Evolutionary conservation across 1,284 basidiomycete species (phyloP).

Genomic region (Cerioporus squamosus): DNA sequence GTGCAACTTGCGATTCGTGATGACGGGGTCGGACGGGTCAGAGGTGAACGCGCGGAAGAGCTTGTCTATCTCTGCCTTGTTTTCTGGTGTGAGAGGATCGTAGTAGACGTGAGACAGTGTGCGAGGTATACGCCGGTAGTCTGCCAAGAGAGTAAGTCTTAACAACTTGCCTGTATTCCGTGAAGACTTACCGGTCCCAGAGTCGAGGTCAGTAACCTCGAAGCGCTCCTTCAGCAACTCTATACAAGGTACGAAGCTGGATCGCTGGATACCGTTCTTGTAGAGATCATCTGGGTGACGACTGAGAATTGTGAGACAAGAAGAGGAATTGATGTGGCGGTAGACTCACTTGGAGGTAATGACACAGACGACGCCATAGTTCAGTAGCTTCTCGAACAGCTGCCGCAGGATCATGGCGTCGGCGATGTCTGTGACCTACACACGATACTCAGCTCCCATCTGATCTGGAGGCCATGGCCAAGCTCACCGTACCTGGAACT

Average conservation of each 20-base stretch:
- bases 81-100: slow-evolving; percentile 73
- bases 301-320: slow-evolving; percentile 47
- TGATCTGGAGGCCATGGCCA: background rate
- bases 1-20: slow-evolving; percentile 67
- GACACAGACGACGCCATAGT: slow-evolving; percentile 91
- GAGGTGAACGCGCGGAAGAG: slow-evolving; percentile 75
- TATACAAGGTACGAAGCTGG: slow-evolving; percentile 96
- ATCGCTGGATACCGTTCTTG: slow-evolving; percentile 98
- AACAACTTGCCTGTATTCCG: no score
- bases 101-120: slow-evolving; percentile 94
- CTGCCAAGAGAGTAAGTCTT: slow-evolving; percentile 52
- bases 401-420: slow-evolving; percentile 98
- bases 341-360: slow-evolving; percentile 92
- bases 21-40: slow-evolving; percentile 60
- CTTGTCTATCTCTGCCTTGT: slow-evolving; percentile 76
- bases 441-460: slow-evolving; percentile 2
- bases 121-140: slow-evolving; percentile 91
- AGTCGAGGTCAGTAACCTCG: slow-evolving; percentile 90
- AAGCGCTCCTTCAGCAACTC: slow-evolving; percentile 90
- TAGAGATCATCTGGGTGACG: slow-evolving; percentile 98
- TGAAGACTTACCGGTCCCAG: slow-evolving; percentile 77
- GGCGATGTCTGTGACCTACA: slow-evolving; percentile 94
- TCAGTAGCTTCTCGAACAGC: slow-evolving; percentile 84
- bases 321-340: background rate
- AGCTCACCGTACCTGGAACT: slow-evolving; percentile 82